phyloP scores from a whole-genome alignment of 2,329 filamentous ascomycete genomes.

The Aplosporella prunicola region DNA sequence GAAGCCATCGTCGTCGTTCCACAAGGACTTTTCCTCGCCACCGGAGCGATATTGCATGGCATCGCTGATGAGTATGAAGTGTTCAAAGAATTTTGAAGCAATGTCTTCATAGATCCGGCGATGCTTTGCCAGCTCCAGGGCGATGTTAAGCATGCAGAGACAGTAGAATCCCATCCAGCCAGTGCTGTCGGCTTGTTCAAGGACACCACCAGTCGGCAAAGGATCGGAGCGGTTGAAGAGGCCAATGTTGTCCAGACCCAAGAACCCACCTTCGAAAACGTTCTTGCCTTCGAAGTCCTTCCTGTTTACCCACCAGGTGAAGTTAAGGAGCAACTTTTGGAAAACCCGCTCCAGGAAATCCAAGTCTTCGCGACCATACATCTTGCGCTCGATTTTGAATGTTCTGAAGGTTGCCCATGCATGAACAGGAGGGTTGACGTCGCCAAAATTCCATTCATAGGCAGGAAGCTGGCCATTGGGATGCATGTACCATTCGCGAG shows the following conservation, averaged over 20 bases:
- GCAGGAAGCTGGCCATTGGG: conserved; percentile 91
- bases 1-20: conserved; percentile 95
- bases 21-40: conserved; percentile 70
- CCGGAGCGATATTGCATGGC: conserved; percentile 71
- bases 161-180: conserved; percentile 99
- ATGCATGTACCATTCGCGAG: conserved; percentile 97
- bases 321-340: conserved; percentile 90
- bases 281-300: conserved; percentile 94
- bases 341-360: conserved; percentile 96
- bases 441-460: conserved; percentile 95
- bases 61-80: conserved; percentile 96
- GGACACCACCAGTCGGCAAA: conserved; percentile 79
- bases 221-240: conserved; percentile 96
- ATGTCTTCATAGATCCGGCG: conserved; percentile 92
- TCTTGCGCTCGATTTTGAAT: conserved; percentile 97
- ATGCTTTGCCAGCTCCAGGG: conserved; percentile 89
- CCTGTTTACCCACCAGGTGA: conserved; percentile 98
- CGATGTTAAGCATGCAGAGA: conserved; percentile 92
- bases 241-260: conserved; percentile 94
- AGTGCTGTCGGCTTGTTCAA: conserved; percentile 95
- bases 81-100: conserved; percentile 97
- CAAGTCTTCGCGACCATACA: conserved; percentile 88
- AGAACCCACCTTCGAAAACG: conserved; percentile 91
- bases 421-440: conserved; percentile 93
- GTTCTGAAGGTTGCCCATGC: conserved; percentile 92